These are phyloP conservation scores for Sisymbrium altissimum DNA, from an alignment of 345 rosid genomes.

Conservation along the genomic window DNA sequence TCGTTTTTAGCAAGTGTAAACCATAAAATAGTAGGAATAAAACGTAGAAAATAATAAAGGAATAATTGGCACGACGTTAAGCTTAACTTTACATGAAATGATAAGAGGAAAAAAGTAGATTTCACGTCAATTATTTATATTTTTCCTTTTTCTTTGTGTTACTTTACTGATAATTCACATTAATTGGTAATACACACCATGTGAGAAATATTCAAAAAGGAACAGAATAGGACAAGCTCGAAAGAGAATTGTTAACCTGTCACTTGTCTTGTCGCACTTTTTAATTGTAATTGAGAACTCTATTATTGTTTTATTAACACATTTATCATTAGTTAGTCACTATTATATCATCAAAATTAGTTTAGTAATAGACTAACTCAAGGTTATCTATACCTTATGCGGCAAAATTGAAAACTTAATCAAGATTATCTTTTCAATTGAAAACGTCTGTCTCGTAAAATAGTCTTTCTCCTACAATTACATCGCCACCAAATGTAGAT, in stretches of 20 bases:
- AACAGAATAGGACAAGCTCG: conserved; percentile 45
- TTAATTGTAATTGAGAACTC: conserved; percentile 15
- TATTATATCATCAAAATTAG: not conserved
- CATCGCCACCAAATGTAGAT: not conserved
- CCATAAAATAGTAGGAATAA: not conserved
- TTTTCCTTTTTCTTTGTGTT: conserved; percentile 2
- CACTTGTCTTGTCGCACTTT: conserved; percentile 35
- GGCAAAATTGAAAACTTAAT: not conserved
- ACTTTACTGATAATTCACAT: conserved; percentile 33
- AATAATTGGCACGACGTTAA: conserved; percentile 26
- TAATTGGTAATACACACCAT: conserved; percentile 33
- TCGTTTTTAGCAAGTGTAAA: conserved; percentile 2
- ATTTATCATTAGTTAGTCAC: not conserved
- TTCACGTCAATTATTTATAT: conserved; percentile 23
- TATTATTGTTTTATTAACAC: not conserved
- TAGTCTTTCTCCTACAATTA: not conserved
- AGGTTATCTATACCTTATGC: conserved; percentile 15
- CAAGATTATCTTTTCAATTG: not conserved
- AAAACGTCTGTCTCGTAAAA: not conserved
- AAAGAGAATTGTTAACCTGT: conserved; percentile 40
- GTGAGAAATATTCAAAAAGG: conserved; percentile 29
- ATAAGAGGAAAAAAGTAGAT: conserved; percentile 23
- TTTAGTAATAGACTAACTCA: conserved; percentile 17
- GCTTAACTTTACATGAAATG: conserved; percentile 27
- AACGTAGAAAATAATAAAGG: conserved; percentile 15